Percentiles rank a stretch among this genome's conserved stretches.
Evolutionary conservation across 768 basidiomycete species (phyloP).

Genomic region (Cyathus striatus): DNA sequence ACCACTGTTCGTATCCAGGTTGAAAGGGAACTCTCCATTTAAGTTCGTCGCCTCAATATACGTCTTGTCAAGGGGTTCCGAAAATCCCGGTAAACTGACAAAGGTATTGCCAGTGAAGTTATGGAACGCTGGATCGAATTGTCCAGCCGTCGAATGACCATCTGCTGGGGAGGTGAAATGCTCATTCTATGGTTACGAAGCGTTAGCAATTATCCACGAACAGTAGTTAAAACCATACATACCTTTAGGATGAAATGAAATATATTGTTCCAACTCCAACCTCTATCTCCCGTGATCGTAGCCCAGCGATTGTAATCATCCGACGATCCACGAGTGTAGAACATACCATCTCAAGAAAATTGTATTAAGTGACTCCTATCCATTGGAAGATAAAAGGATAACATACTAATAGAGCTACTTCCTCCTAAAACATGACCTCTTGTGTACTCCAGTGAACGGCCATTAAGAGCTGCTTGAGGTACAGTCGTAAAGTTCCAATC

Average conservation of each 20-base stretch:
- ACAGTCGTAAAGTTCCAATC: too few species aligned
- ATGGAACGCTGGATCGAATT: conserved; percentile 3
- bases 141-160: conserved; percentile 1
- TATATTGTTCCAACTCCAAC: neutral
- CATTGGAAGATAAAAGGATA: too few species aligned
- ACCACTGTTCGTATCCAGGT: conserved; percentile 19
- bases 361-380: too few species aligned
- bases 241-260: neutral
- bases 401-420: too few species aligned
- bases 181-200: neutral
- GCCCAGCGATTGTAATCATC: neutral
- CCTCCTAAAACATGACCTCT: too few species aligned
- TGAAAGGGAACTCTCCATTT: conserved; percentile 15
- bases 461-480: too few species aligned
- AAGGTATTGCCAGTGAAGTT: neutral
- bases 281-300: neutral
- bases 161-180: conserved; percentile 1
- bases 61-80: conserved; percentile 17
- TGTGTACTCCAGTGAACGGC: too few species aligned
- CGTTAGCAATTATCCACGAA: neutral
- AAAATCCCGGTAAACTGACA: conserved; percentile 24
- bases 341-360: neutral
- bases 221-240: neutral
- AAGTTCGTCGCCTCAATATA: conserved; percentile 22
- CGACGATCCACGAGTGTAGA: neutral